phyloP scores from a whole-genome alignment of 176 grass and related monocot genomes.

The Guadua angustifolia region DNA sequence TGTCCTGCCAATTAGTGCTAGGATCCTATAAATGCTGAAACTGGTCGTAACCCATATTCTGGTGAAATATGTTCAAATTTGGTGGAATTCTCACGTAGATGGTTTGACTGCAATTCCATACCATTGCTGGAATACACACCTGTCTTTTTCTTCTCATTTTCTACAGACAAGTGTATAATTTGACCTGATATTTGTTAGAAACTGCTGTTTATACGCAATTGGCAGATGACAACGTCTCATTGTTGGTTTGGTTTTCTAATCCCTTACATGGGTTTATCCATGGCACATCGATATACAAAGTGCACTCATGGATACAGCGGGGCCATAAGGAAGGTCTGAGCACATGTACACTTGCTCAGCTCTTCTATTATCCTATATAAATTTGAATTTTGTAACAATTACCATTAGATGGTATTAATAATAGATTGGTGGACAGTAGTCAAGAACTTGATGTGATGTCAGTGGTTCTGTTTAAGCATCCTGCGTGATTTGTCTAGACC shows the following conservation, averaged over 20 bases:
- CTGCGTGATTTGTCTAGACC: neutral
- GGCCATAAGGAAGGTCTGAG: neutral
- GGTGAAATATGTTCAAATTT: neutral
- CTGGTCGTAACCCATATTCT: conserved; percentile 5
- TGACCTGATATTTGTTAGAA: neutral
- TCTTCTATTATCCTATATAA: neutral
- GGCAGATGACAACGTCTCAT: neutral
- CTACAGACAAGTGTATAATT: neutral
- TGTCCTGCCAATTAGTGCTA: neutral
- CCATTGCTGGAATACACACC: neutral
- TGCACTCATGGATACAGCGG: neutral
- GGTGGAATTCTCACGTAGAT: neutral
- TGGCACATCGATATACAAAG: neutral
- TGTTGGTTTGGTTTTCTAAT: neutral
- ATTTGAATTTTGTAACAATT: neutral
- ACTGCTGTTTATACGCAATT: neutral
- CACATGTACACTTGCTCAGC: neutral
- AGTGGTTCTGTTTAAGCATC: neutral
- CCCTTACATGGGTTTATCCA: neutral
- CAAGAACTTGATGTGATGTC: neutral
- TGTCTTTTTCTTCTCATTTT: neutral
- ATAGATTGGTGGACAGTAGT: neutral
- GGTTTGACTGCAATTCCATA: neutral
- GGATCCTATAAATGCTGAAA: conserved; percentile 15
- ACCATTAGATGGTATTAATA: neutral